These are phyloP conservation scores for Baorangia bicolor DNA, from an alignment of 768 basidiomycete species.

Conservation along the genomic window DNA sequence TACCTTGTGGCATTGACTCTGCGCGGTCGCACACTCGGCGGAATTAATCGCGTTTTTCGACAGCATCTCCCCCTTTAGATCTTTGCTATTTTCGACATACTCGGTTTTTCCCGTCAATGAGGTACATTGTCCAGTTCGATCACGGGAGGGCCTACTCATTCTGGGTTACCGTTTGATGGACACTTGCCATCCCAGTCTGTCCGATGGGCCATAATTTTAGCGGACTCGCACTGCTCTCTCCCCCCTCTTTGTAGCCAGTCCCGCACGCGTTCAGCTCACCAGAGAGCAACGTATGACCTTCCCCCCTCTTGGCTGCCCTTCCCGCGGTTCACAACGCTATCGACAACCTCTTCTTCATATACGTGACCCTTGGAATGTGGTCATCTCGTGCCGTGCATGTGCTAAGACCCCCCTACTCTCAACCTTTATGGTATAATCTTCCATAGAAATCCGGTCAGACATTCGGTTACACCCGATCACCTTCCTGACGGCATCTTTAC, in stretches of 20 bases:
- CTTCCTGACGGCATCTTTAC: constrained; percentile 25
- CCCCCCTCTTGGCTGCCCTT: not conserved
- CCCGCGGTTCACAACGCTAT: constrained; percentile 15
- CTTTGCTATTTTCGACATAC: constrained; percentile 33
- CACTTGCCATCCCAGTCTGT: constrained; percentile 9
- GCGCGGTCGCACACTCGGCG: constrained; percentile 31
- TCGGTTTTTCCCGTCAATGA: constrained; percentile 33
- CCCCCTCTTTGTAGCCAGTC: not conserved
- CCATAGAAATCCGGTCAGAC: constrained; percentile 4
- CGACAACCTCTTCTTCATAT: constrained; percentile 14
- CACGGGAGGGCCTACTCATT: constrained; percentile 14
- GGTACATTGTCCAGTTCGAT: constrained; percentile 34
- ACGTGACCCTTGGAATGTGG: constrained; percentile 20
- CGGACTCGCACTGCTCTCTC: not conserved
- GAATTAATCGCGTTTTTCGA: constrained; percentile 32
- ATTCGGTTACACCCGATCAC: constrained; percentile 29
- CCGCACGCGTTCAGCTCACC: not conserved
- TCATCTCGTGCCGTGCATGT: constrained; percentile 21
- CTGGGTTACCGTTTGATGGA: constrained; percentile 21
- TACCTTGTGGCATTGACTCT: constrained; percentile 40
- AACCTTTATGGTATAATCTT: constrained; percentile 20
- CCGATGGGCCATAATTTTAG: constrained; percentile 10
- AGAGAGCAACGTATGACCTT: not conserved
- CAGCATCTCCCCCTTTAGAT: constrained; percentile 50
- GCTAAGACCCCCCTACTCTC: constrained; percentile 6